A percentile compares a stretch with the other conserved stretches of the same genome.
phyloP scores from a whole-genome alignment of 2,329 filamentous ascomycete genomes.

The Talaromyces sp. region DNA sequence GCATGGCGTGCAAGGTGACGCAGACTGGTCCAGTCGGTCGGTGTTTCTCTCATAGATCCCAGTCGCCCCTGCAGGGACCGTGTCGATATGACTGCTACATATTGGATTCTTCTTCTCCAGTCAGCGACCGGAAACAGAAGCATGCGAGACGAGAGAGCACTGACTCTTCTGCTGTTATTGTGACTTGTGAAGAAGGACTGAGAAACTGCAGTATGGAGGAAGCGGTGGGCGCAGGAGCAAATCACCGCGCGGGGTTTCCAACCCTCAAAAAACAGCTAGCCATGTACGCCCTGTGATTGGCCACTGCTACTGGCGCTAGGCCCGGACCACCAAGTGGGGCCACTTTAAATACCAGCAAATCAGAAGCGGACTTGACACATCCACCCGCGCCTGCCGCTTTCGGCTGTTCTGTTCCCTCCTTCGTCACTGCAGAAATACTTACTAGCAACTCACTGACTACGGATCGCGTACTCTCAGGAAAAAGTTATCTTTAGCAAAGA shows the following conservation, averaged over 20 bases:
- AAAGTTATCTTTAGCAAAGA: background rate
- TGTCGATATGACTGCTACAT: background rate
- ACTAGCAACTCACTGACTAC: no score
- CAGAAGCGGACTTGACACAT: background rate
- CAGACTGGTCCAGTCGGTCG: background rate
- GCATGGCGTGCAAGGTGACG: background rate
- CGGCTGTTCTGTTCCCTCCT: background rate
- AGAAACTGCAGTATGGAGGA: background rate
- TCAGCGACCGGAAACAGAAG: background rate
- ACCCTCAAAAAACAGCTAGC: background rate
- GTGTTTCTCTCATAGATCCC: background rate
- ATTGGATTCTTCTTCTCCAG: background rate
- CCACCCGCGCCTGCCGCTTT: background rate
- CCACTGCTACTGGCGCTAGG: background rate
- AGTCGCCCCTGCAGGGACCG: no score
- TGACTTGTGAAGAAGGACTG: background rate
- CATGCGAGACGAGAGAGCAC: background rate
- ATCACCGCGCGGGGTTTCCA: background rate
- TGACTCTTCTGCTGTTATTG: background rate
- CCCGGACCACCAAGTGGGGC: background rate
- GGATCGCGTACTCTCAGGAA: no score
- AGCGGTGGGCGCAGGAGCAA: background rate
- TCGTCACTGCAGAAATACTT: no score
- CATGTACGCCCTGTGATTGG: background rate
- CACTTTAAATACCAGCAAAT: background rate